phyloP scores from a whole-genome alignment of 2,329 filamentous ascomycete species.

The Colletotrichum sp. region DNA sequence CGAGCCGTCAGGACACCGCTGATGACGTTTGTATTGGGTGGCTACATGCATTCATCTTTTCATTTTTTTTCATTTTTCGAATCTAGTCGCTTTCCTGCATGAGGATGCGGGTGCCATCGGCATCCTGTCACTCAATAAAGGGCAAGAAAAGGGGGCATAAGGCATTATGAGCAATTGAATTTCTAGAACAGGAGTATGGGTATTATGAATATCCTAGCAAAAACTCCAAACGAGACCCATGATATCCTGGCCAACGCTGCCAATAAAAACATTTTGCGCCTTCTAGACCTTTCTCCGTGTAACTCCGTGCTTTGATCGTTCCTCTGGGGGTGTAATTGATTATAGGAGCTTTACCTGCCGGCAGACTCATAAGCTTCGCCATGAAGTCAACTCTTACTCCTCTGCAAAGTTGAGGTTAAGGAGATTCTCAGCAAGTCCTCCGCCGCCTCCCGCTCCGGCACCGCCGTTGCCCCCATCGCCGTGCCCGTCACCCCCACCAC shows the following conservation, averaged over 20 bases:
- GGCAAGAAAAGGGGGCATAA: not conserved
- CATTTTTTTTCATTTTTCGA: not conserved
- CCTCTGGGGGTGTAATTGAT: not conserved
- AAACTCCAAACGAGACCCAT: not conserved
- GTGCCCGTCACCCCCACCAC: not conserved
- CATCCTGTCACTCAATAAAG: not conserved
- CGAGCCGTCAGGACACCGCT: not conserved
- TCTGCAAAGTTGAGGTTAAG: conserved; percentile 15
- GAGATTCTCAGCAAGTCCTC: conserved; percentile 13
- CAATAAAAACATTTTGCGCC: not conserved
- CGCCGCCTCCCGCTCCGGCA: not conserved
- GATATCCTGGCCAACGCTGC: conserved; percentile 2
- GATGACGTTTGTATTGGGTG: not conserved
- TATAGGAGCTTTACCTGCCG: not conserved
- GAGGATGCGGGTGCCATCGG: not conserved
- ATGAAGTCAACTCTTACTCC: not conserved
- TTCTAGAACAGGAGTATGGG: conserved; percentile 14
- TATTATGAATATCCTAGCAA: conserved; percentile 4
- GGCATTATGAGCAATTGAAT: conserved; percentile 12
- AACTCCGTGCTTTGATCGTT: not conserved
- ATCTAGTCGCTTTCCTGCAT: not conserved
- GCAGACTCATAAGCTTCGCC: not conserved
- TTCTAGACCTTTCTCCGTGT: not conserved
- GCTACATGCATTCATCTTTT: not conserved
- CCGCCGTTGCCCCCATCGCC: not conserved